phyloP scores from a whole-genome alignment of 2,329 filamentous ascomycete genomes.

The Clonostachys chloroleuca region DNA sequence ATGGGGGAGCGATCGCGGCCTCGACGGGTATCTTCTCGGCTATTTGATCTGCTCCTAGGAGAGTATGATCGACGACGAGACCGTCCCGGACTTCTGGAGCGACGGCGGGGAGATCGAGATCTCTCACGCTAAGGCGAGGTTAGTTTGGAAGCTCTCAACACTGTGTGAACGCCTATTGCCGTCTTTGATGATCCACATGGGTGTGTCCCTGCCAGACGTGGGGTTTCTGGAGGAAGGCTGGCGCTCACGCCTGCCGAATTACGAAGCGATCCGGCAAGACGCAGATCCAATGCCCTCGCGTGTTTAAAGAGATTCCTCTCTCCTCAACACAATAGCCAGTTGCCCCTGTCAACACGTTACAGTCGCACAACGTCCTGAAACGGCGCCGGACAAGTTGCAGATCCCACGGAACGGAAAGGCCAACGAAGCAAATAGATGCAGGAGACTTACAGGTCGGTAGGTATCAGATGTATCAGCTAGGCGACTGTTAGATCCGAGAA shows the following conservation, averaged over 20 bases:
- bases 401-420: no score
- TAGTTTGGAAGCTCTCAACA: conserved; percentile 8
- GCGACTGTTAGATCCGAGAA: background rate
- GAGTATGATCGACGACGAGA: conserved; percentile 73
- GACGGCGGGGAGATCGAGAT: conserved; percentile 73
- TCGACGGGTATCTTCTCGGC: conserved; percentile 73
- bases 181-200: background rate
- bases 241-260: background rate
- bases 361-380: no score
- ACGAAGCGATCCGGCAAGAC: no score
- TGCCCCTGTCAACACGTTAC: no score
- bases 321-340: background rate
- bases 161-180: background rate
- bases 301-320: background rate
- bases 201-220: background rate
- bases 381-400: no score
- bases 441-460: background rate
- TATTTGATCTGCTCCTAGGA: conserved; percentile 70
- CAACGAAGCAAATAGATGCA: no score
- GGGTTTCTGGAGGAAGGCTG: background rate
- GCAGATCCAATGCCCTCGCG: no score
- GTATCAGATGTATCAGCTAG: conserved; percentile 1
- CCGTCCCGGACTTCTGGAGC: conserved; percentile 78
- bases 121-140: conserved; percentile 68
- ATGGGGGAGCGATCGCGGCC: conserved; percentile 78